These are phyloP conservation scores for Microdochium trichocladiopsis DNA, from an alignment of 2,329 filamentous ascomycete species.

Conservation along the genomic window DNA sequence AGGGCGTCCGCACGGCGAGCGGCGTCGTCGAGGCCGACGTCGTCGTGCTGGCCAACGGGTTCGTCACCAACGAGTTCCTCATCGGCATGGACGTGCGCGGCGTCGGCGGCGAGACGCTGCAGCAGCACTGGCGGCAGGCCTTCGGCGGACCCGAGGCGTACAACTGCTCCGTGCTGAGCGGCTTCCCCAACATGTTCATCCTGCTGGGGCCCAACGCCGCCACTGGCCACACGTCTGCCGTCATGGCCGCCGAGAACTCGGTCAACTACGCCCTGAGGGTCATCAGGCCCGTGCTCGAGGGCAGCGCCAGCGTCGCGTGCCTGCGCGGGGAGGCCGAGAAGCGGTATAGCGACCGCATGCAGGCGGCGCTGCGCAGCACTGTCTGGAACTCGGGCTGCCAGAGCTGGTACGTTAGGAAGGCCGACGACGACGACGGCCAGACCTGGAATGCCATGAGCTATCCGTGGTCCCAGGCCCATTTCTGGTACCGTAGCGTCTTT, in stretches of 20 bases:
- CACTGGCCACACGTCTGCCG: slow-evolving; percentile 54
- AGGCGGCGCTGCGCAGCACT: slow-evolving; percentile 21
- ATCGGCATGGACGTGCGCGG: slow-evolving; percentile 46
- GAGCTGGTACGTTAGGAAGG: slow-evolving; percentile 18
- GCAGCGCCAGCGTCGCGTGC: slow-evolving; percentile 19
- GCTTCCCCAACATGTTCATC: slow-evolving; percentile 61
- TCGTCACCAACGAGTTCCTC: slow-evolving; percentile 46
- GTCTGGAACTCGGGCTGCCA: slow-evolving; percentile 18
- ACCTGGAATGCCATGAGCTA: slow-evolving; percentile 27
- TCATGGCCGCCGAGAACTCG: slow-evolving; percentile 54
- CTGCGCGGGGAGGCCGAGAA: slow-evolving; percentile 26
- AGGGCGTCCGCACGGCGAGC: slow-evolving; percentile 26
- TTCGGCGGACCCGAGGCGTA: slow-evolving; percentile 58
- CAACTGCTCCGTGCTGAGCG: slow-evolving; percentile 47
- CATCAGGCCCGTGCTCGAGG: slow-evolving; percentile 38
- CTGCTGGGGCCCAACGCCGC: slow-evolving; percentile 54
- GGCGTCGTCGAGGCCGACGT: slow-evolving; percentile 45
- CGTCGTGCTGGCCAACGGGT: slow-evolving; percentile 56
- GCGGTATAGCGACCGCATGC: slow-evolving; percentile 21
- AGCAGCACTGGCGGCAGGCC: slow-evolving; percentile 45
- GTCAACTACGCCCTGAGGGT: slow-evolving; percentile 53
- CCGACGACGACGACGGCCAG: slow-evolving; percentile 11
- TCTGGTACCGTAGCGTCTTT: slow-evolving; percentile 28
- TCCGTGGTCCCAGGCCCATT: slow-evolving; percentile 25
- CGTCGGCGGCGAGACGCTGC: slow-evolving; percentile 37